Percentiles rank a stretch among this genome's conserved stretches.
Evolutionary conservation across 1,139 yeast species (phyloP).

Genomic region (Debaryomyces subglobosus): DNA sequence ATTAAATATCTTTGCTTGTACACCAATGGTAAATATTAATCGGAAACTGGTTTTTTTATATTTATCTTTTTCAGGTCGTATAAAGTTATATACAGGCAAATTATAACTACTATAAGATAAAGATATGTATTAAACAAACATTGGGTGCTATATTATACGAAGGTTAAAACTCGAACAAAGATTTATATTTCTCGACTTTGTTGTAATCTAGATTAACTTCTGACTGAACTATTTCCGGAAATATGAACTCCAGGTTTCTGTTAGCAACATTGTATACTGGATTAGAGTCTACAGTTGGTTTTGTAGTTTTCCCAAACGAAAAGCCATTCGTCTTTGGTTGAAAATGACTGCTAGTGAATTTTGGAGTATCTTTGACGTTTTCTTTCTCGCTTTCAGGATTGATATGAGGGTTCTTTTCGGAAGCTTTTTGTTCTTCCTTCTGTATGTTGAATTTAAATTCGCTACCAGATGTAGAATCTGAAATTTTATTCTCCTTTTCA

Average conservation of each 20-base stretch:
- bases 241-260: conserved; percentile 18
- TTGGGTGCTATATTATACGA: background rate
- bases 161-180: conserved; percentile 30
- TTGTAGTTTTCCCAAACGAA: conserved; percentile 17
- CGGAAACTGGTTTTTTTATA: background rate
- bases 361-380: background rate
- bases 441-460: background rate
- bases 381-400: background rate
- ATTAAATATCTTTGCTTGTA: conserved; percentile 1
- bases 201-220: conserved; percentile 25
- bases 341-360: background rate
- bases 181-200: conserved; percentile 32
- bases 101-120: background rate
- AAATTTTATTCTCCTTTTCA: background rate
- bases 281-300: conserved; percentile 15
- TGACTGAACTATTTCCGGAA: conserved; percentile 34
- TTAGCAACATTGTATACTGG: conserved; percentile 1
- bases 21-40: background rate
- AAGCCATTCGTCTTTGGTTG: background rate
- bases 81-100: conserved; percentile 1
- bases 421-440: background rate
- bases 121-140: background rate
- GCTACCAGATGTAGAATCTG: background rate
- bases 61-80: background rate
- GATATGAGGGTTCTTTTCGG: background rate